A percentile compares a stretch with the other conserved stretches of the same genome.
Evolutionary conservation across 2,329 filamentous ascomycete genomes (phyloP).

Genomic region (Samsoniella hepiali): DNA sequence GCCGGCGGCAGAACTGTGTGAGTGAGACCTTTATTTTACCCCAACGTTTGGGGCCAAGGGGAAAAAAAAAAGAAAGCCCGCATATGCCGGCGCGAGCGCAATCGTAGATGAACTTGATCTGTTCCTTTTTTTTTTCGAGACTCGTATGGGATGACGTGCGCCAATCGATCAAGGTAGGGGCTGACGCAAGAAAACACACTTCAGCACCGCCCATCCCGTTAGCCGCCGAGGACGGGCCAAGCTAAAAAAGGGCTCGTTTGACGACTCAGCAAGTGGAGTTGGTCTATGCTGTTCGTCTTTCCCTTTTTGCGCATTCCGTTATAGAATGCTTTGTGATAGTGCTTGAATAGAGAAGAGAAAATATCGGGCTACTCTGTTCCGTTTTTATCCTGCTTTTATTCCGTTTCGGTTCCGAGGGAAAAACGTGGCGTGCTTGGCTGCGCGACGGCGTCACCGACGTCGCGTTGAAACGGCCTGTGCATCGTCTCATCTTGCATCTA

Average conservation of each 20-base stretch:
- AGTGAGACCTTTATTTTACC: no score
- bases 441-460: neutral
- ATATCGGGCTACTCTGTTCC: no score
- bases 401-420: neutral
- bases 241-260: constrained; percentile 3
- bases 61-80: neutral
- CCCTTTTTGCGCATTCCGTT: neutral
- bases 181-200: neutral
- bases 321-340: neutral
- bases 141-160: constrained; percentile 1
- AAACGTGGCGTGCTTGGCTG: neutral
- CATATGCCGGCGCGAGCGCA: neutral
- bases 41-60: no score
- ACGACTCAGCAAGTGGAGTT: constrained; percentile 8
- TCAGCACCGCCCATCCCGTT: neutral
- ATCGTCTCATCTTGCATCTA: neutral
- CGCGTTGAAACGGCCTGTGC: neutral
- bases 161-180: constrained; percentile 1
- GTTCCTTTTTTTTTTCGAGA: neutral
- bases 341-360: neutral
- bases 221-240: neutral
- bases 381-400: no score
- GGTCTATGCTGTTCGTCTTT: neutral
- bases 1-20: no score
- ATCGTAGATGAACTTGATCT: neutral